Evolutionary conservation across 202 grass and related monocot genomes (phyloP), one percentile per base, ranked within the genome.

Genomic region (Dendrocalamus latiflorus): DNA sequence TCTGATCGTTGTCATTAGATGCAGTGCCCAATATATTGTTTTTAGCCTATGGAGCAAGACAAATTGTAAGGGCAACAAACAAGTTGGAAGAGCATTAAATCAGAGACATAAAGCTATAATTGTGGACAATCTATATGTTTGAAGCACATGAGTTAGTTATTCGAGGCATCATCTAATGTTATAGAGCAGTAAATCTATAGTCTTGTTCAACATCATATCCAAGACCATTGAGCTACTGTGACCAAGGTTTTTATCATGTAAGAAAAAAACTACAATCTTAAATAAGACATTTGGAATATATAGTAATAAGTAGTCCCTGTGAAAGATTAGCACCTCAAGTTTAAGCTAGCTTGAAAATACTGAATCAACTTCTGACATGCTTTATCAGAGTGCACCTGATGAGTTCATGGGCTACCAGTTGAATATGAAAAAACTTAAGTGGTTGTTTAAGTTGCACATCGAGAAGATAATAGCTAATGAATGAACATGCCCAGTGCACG

Each of bases 11-110:
- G 14, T 65, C 72, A 72, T 66, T 58, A 75, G 64, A 87, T 87
- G 84, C 10, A 81, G 30, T 65, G 69, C 72, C 75, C 28, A 20
- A 80, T 20, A 76, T 87, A 75, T 82, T 88, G 50, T 81, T 84
- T 71, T 81, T 57, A 79, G 74, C 72, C 83, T 92, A 80, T 60
- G 80, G 71, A 73, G 17, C 36, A 80, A 70, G 44, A 88, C 22
- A 75, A 84, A 64, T 47, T 86, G 34, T 36, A 76, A 84, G 51
- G 65, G 34, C 66, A 37, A 76, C 22, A 53, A 78, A 76, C 48
- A 80, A 61, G 72, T 74, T 80, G 41, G 74, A 83, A 16, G n/a
- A n/a, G n/a, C n/a, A n/a, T n/a, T n/a, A n/a, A n/a, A n/a, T n/a
- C n/a, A n/a, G n/a, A n/a, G n/a, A 39, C 20, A 36, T 17, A 83